Evolutionary conservation across 495 filamentous ascomycete genomes (phyloP), one percentile per base, ranked within the genome.

Genomic region (Daldinia bambusicola): DNA sequence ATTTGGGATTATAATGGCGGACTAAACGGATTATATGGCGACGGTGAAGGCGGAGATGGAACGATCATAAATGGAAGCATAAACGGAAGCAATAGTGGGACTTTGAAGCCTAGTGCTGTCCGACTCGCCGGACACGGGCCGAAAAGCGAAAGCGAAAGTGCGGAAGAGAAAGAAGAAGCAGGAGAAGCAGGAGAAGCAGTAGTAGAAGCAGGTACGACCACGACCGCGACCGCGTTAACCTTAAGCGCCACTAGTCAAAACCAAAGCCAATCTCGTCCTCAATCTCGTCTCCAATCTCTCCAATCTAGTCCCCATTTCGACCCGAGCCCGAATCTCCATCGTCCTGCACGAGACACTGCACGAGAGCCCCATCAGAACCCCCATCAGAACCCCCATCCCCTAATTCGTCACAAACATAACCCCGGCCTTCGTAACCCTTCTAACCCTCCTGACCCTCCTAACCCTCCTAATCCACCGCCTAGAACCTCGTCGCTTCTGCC

Each of bases 401-500:
- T 59, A 32, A 53, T 55, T 61, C 45, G 50, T 18, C 13, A 55
- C 22, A 52, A 52, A 26, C 50, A 52, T 31, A 66, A 52, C 32
- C 41, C 26, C 36, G 50, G 55, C 37, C 13, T 22, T 40, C 40
- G 7, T 10, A 36, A 36, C 34, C 34, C n/a, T n/a, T n/a, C n/a
- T n/a, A n/a, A n/a, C n/a, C n/a, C n/a, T n/a, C n/a, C 55, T 2
- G 20, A 16, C 30, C n/a, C 9, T 45, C 50, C 53, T 37, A 55
- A 38, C 32, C 61, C 43, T 51, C 13, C 56, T 34, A 52, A 52
- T 55, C 68, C 55, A 62, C 75, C 59, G 41, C 80, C 77, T 38
- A 78, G 80, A 61, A 75, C 73, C 3, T 78, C 80, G 50, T 80
- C 78, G 22, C 78, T 82, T 59, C 63, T 80, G 31, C 73, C 72